phyloP scores from a whole-genome alignment of 345 rosid genomes.

The Mercurialis annua region DNA sequence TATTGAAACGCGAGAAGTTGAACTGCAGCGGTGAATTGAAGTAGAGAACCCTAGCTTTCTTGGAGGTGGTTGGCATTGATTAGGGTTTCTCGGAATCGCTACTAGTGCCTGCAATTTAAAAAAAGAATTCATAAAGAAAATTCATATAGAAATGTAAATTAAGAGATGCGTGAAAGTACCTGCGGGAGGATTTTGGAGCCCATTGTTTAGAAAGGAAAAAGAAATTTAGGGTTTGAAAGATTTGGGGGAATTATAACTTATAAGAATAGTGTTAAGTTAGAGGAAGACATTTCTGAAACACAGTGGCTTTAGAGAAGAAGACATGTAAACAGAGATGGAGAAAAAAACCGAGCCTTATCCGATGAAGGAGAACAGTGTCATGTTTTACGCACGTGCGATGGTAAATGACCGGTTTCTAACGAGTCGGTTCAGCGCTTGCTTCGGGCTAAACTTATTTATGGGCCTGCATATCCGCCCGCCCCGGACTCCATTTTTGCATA shows the following conservation, averaged over 20 bases:
- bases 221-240: too few relatives aligned
- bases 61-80: constrained; percentile 19
- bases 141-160: neutral
- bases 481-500: too few relatives aligned
- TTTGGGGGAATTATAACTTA: neutral
- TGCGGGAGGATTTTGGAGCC: constrained; percentile 63
- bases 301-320: neutral
- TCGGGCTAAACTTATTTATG: too few relatives aligned
- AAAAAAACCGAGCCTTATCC: constrained; percentile 17
- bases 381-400: neutral
- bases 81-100: constrained; percentile 43
- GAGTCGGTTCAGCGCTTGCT: too few relatives aligned
- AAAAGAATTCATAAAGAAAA: neutral
- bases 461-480: too few relatives aligned
- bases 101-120: constrained; percentile 45
- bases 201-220: constrained; percentile 22
- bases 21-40: constrained; percentile 23
- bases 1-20: constrained; percentile 28
- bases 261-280: neutral
- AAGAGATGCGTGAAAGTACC: constrained; percentile 29
- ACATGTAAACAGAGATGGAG: neutral
- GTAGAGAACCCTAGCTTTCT: constrained; percentile 46
- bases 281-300: constrained; percentile 2
- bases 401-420: neutral
- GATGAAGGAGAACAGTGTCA: neutral